Evolutionary conservation across 345 rosid genomes (phyloP).

Genomic region (Bruguiera sexangula): DNA sequence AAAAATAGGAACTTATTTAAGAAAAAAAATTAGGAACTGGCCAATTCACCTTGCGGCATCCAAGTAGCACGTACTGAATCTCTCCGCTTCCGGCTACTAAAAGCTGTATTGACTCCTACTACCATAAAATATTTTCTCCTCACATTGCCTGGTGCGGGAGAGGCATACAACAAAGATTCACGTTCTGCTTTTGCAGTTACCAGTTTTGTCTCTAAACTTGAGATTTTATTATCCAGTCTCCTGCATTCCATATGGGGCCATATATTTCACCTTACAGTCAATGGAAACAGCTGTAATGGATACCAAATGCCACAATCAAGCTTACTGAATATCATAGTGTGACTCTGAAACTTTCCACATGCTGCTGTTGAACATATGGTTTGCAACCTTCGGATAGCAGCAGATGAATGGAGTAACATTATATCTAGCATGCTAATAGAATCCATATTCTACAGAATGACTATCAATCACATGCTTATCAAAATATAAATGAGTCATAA

Average conservation of each 20-base stretch:
- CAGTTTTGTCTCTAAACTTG: slow-evolving; percentile 45
- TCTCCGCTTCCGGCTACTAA: slow-evolving; percentile 77
- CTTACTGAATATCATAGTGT: slow-evolving; percentile 35
- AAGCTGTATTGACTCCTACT: slow-evolving; percentile 83
- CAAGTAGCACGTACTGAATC: slow-evolving; percentile 84
- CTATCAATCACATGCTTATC: not conserved
- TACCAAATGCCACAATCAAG: not conserved
- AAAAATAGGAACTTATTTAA: not conserved
- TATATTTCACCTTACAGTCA: slow-evolving; percentile 3
- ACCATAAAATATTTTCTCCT: slow-evolving; percentile 68
- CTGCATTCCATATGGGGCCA: slow-evolving; percentile 34
- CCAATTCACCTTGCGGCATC: slow-evolving; percentile 84
- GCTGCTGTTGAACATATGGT: slow-evolving; percentile 32
- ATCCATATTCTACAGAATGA: not conserved
- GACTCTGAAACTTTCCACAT: slow-evolving; percentile 20
- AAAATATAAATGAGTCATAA: not conserved
- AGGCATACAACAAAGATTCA: slow-evolving; percentile 15
- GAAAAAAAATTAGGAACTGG: not conserved
- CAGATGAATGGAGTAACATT: slow-evolving; percentile 20
- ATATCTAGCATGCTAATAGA: slow-evolving; percentile 3
- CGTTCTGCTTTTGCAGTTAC: slow-evolving; percentile 45
- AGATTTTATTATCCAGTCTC: slow-evolving; percentile 39
- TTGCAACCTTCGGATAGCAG: slow-evolving; percentile 29
- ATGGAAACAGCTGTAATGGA: not conserved
- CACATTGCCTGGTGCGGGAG: slow-evolving; percentile 18